These are phyloP conservation scores for Neurospora hispaniola DNA, from an alignment of 495 filamentous ascomycete species.

Conservation along the genomic window DNA sequence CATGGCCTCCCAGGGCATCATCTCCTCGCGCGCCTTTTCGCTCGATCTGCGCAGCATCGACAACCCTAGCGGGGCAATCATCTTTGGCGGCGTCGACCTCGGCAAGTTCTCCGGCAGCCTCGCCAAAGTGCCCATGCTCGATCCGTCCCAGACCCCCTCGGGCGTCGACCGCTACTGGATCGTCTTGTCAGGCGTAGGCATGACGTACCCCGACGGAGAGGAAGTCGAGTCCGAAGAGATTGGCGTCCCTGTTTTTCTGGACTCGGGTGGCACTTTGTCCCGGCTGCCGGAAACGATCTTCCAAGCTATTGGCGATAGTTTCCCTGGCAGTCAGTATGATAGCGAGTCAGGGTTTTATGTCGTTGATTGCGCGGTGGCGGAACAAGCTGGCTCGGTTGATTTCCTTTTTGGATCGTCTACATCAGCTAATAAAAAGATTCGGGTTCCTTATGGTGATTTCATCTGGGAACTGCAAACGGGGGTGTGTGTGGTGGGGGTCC, in stretches of 20 bases:
- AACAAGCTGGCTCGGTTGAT: constrained; percentile 41
- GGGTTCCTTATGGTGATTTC: constrained; percentile 53
- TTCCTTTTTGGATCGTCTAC: constrained; percentile 42
- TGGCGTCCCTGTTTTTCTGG: constrained; percentile 20
- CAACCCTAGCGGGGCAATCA: constrained; percentile 48
- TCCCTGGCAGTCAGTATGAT: constrained; percentile 17
- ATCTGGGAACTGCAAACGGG: constrained; percentile 33
- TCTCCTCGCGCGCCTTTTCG: constrained; percentile 63
- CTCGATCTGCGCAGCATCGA: constrained; percentile 47
- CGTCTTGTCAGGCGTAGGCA: constrained; percentile 13
- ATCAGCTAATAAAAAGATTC: constrained; percentile 32
- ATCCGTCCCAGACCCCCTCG: constrained; percentile 15
- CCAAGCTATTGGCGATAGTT: constrained; percentile 13
- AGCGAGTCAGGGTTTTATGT: constrained; percentile 34
- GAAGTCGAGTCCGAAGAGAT: constrained; percentile 8
- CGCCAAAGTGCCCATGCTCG: constrained; percentile 35
- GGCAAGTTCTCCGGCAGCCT: constrained; percentile 56
- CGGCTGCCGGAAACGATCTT: constrained; percentile 18
- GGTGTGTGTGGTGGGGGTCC: constrained; percentile 18
- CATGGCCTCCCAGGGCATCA: constrained; percentile 49
- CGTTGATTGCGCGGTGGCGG: constrained; percentile 47
- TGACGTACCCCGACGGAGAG: constrained; percentile 16
- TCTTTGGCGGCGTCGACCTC: constrained; percentile 68
- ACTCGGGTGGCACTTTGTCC: constrained; percentile 18
- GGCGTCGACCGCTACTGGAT: constrained; percentile 23